phyloP scores from a whole-genome alignment of 106 monocot genomes.

The Agapanthus africanus region DNA sequence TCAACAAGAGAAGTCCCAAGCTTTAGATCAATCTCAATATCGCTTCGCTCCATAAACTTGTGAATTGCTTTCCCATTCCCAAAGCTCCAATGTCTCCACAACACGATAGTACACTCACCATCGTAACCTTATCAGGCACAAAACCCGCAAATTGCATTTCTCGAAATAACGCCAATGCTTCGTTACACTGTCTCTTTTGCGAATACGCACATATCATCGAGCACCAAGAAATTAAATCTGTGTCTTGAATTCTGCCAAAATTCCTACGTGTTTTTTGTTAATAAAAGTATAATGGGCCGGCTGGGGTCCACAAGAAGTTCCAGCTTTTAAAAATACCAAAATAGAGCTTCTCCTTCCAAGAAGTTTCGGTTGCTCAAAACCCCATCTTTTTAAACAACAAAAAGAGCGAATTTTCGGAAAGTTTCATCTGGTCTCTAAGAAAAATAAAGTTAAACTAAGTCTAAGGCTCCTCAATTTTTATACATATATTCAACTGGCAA shows the following conservation, averaged over 20 bases:
- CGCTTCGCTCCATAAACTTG: constrained; percentile 17
- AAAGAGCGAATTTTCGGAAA: no score
- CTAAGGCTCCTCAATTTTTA: no score
- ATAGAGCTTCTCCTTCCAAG: no score
- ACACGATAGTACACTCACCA: constrained; percentile 34
- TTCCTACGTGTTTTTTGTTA: background rate
- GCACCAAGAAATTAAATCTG: constrained; percentile 46
- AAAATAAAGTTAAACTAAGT: no score
- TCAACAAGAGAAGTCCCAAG: constrained; percentile 45
- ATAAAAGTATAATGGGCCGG: background rate
- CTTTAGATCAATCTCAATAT: constrained; percentile 21
- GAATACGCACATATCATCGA: constrained; percentile 49
- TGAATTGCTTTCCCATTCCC: constrained; percentile 25
- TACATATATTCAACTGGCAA: no score
- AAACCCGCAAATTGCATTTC: constrained; percentile 24
- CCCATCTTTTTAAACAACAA: no score
- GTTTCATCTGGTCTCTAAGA: no score
- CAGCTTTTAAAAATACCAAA: no score
- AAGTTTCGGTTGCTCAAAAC: no score
- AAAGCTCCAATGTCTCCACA: constrained; percentile 36
- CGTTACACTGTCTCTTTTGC: constrained; percentile 17
- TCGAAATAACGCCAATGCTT: constrained; percentile 35
- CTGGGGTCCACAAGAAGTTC: no score
- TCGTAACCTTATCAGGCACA: constrained; percentile 36
- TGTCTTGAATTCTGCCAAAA: constrained; percentile 26